A percentile compares a stretch with the other conserved stretches of the same genome.
These are phyloP conservation scores for Tricholoma matsutake DNA, from an alignment of 768 basidiomycete species.

Conservation along the genomic window DNA sequence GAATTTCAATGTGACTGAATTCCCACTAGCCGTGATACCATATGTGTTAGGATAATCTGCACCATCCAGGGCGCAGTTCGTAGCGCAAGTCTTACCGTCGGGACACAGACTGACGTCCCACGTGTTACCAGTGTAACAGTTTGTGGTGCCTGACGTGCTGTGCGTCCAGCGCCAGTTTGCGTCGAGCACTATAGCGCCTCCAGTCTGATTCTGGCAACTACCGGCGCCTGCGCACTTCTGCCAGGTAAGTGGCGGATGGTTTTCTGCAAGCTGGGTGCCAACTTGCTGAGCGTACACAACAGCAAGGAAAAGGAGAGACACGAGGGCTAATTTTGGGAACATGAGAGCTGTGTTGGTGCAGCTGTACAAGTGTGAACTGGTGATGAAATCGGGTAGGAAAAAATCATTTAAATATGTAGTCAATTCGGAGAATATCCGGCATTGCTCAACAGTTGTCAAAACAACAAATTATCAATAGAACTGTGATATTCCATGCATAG, in stretches of 20 bases:
- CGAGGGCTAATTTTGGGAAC: constrained; percentile 38
- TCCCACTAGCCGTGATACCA: constrained; percentile 47
- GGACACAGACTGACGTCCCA: constrained; percentile 56
- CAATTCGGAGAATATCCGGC: background rate
- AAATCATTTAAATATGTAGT: background rate
- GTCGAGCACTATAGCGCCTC: constrained; percentile 45
- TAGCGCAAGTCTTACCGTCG: constrained; percentile 44
- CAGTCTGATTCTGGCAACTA: constrained; percentile 34
- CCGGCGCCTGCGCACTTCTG: constrained; percentile 46
- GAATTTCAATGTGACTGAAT: constrained; percentile 47
- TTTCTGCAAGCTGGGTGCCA: constrained; percentile 41
- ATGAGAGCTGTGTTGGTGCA: constrained; percentile 17
- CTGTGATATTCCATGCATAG: too few species aligned
- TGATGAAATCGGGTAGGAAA: background rate
- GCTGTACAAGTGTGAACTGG: background rate
- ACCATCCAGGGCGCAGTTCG: constrained; percentile 41
- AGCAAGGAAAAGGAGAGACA: constrained; percentile 37
- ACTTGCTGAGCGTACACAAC: constrained; percentile 48
- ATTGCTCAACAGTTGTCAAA: background rate
- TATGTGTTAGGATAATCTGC: constrained; percentile 50
- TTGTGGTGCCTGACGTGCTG: constrained; percentile 32
- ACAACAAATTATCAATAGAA: too few species aligned
- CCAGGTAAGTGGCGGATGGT: constrained; percentile 29
- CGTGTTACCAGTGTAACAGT: constrained; percentile 56
- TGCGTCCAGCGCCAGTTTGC: constrained; percentile 59